These are phyloP conservation scores for Marsdenia floribunda DNA, from an alignment of 257 asterid genomes.

Conservation along the genomic window DNA sequence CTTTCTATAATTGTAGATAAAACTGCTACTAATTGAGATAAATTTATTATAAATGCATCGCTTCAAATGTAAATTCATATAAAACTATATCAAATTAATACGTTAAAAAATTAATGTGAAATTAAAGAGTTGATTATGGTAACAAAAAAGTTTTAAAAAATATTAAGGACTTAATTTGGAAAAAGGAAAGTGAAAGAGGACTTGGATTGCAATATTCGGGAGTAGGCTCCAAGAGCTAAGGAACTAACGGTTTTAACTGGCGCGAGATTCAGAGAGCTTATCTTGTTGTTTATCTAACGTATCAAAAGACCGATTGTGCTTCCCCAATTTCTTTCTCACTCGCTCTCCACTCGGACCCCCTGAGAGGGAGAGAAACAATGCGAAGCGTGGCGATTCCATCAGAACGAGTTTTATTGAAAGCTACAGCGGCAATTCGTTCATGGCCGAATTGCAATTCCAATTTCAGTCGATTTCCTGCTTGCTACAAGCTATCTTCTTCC, in stretches of 20 bases:
- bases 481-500: constrained; percentile 6
- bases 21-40: too few species aligned
- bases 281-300: not conserved
- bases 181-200: not conserved
- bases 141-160: too few species aligned
- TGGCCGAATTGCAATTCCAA: constrained; percentile 10
- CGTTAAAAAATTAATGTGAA: too few species aligned
- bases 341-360: not conserved
- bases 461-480: constrained; percentile 2
- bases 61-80: too few species aligned
- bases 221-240: constrained; percentile 6
- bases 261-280: constrained; percentile 19
- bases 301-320: not conserved
- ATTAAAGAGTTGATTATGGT: too few species aligned
- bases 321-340: not conserved
- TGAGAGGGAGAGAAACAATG: constrained; percentile 12
- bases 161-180: not conserved
- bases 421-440: not conserved
- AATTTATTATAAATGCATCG: too few species aligned
- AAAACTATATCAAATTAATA: too few species aligned
- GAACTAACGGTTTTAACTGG: constrained; percentile 24
- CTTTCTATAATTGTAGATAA: too few species aligned
- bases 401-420: constrained; percentile 15
- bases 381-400: constrained; percentile 24
- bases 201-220: not conserved